Evolutionary conservation across 2,329 filamentous ascomycete species (phyloP), one percentile per base, ranked within the genome.

Genomic region (Monilinia vaccinii-corymbosi): DNA sequence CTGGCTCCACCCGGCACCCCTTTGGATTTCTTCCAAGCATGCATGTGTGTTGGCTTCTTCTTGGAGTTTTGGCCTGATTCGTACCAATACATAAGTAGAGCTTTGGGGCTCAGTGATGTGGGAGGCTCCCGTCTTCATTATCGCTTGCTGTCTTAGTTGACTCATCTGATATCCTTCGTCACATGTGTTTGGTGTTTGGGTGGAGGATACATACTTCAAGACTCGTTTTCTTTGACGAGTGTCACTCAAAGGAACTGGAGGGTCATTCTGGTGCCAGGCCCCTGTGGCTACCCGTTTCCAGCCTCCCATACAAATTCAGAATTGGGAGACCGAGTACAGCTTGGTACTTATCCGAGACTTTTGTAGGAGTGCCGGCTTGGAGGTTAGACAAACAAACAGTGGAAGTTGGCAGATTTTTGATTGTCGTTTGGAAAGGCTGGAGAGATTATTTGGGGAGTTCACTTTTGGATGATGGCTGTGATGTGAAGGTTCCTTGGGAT

Each of bases 271-370:
- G 18, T 25, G 10, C 46, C 28, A 16, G 40, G 23, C 21, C 53
- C 14, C 48, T 53, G 56, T 34, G 56, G 40, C 51, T 59, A 45
- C 40, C 56, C 56, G 56, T 31, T 52, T 58, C 36, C 21, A 42
- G 47, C 32, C 21, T 58, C 56, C 40, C 18, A 21, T 14, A n/a
- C 23, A 18, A 23, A 32, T 6, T 47, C 34, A 16, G 46, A 59
- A 28, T 21, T 53, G 10, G n/a, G 34, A 23, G 56, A 38, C 48
- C 48, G 56, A 59, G 56, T 46, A 59, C 48, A 53, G 18, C 38
- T 59, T n/a, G 48, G 31, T 45, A 31, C 45, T 46, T 45, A 59
- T 46, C 56, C 56, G 56, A 59, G 56, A 59, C 56, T 21, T 51
- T 58, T 38, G 28, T 46, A 53, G 53, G 42, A 53, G 36, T 38